phyloP scores from a whole-genome alignment of 1,139 yeast genomes.

The Lodderomyces metapsilosis region DNA sequence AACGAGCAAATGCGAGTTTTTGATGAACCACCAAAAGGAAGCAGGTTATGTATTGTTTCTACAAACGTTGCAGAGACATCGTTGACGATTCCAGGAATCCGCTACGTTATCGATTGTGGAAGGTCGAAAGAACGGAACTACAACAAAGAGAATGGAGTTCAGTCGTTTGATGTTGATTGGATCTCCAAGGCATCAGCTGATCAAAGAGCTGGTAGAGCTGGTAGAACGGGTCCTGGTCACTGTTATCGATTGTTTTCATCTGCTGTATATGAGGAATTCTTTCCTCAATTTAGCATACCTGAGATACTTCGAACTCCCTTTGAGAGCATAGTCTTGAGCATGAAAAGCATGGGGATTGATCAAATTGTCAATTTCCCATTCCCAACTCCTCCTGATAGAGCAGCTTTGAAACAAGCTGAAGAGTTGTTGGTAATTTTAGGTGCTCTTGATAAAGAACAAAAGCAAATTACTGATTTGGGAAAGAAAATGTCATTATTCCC shows the following conservation, averaged over 20 bases:
- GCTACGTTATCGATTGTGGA: conserved; percentile 95
- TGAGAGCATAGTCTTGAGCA: conserved; percentile 87
- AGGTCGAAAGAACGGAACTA: conserved; percentile 85
- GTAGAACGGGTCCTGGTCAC: conserved; percentile 99
- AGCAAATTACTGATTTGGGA: conserved; percentile 71
- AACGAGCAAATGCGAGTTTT: conserved; percentile 94
- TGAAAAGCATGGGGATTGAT: conserved; percentile 97
- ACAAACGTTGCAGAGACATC: conserved; percentile 99
- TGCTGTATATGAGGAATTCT: conserved; percentile 89
- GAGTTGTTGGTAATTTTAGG: conserved; percentile 69
- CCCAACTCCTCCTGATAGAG: conserved; percentile 87
- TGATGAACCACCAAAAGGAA: conserved; percentile 77
- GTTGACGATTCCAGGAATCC: conserved; percentile 90
- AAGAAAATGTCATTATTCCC: conserved; percentile 88
- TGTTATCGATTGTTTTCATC: conserved; percentile 91
- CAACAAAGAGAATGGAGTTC: conserved; percentile 85
- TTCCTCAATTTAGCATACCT: conserved; percentile 78
- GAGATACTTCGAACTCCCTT: conserved; percentile 95
- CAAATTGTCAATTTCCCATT: conserved; percentile 90
- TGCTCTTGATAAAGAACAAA: conserved; percentile 59
- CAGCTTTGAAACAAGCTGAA: conserved; percentile 63
- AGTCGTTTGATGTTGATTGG: conserved; percentile 91
- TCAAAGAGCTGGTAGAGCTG: conserved; percentile 98
- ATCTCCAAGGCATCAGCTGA: conserved; percentile 93
- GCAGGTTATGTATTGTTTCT: conserved; percentile 88